A percentile compares a stretch with the other conserved stretches of the same genome.
These are phyloP conservation scores for Fusarium phyllophilum DNA, from an alignment of 2,329 filamentous ascomycete genomes.

Conservation along the genomic window DNA sequence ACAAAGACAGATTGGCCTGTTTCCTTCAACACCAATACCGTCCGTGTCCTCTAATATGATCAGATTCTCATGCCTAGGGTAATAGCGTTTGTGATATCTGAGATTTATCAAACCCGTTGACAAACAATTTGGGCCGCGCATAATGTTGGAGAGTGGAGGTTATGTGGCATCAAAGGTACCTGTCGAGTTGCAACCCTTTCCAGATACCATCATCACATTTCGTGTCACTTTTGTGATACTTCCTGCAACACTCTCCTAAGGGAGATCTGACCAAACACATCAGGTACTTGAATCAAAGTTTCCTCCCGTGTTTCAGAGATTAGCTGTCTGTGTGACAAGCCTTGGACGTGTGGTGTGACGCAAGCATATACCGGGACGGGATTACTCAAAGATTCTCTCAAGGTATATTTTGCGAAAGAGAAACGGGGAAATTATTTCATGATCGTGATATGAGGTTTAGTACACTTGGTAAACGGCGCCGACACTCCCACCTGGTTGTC, in stretches of 20 bases:
- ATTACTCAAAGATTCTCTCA: background rate
- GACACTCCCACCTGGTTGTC: constrained; percentile 7
- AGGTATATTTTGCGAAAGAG: constrained; percentile 7
- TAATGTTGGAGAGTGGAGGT: background rate
- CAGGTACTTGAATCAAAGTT: background rate
- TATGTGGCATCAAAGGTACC: constrained; percentile 3
- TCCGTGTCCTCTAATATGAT: background rate
- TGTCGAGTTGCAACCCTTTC: background rate
- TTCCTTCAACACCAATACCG: background rate
- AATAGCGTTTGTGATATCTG: constrained; percentile 1
- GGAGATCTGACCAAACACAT: background rate
- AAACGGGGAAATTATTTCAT: constrained; percentile 16
- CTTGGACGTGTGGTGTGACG: constrained; percentile 4
- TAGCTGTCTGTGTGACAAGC: background rate
- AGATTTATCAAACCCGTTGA: background rate
- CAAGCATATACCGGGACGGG: constrained; percentile 16
- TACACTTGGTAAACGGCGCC: constrained; percentile 19
- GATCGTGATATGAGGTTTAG: constrained; percentile 10
- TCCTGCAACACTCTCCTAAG: background rate
- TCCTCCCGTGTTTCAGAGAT: constrained; percentile 2
- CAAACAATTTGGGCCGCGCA: background rate
- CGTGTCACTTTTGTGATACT: constrained; percentile 5
- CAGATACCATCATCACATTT: background rate
- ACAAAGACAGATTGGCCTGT: background rate
- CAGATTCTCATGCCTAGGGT: background rate